A percentile compares a stretch with the other conserved stretches of the same genome.
Evolutionary conservation across 345 rosid species (phyloP).

Genomic region (Mangifera indica): DNA sequence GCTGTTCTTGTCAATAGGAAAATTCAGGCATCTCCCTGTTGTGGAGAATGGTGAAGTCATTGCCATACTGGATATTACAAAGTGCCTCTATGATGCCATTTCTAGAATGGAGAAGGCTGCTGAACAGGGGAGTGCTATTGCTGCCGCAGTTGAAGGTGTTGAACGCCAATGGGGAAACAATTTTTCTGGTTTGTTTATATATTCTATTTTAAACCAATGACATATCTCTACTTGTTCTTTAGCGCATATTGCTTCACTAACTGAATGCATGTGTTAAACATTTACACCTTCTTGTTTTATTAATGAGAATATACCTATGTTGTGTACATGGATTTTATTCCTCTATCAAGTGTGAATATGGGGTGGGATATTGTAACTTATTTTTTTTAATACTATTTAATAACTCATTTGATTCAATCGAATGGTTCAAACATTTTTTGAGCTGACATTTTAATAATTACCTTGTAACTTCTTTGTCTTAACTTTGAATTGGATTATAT

Average conservation of each 20-base stretch:
- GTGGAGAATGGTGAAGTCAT: constrained; percentile 99
- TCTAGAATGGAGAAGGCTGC: constrained; percentile 98
- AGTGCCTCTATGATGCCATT: constrained; percentile 94
- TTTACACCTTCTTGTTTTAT: background rate
- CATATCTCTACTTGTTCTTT: background rate
- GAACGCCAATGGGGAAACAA: constrained; percentile 90
- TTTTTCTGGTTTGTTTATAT: constrained; percentile 50
- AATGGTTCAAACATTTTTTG: too few relatives aligned
- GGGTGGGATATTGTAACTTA: too few relatives aligned
- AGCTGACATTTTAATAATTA: too few relatives aligned
- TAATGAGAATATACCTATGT: background rate
- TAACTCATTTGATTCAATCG: too few relatives aligned
- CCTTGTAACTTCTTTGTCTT: too few relatives aligned
- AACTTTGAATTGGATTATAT: too few relatives aligned
- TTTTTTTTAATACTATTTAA: too few relatives aligned
- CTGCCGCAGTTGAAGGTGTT: constrained; percentile 98
- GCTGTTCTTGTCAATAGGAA: constrained; percentile 44
- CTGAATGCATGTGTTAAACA: background rate
- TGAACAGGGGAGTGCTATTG: constrained; percentile 95
- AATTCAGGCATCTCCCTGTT: constrained; percentile 96
- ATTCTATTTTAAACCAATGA: constrained; percentile 9
- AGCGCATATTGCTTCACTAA: background rate
- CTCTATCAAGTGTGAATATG: background rate
- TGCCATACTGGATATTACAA: constrained; percentile 92
- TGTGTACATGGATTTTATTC: background rate